Conservation (phyloP, 768 basidiomycete genomes). For the Mycena metata region DNA sequence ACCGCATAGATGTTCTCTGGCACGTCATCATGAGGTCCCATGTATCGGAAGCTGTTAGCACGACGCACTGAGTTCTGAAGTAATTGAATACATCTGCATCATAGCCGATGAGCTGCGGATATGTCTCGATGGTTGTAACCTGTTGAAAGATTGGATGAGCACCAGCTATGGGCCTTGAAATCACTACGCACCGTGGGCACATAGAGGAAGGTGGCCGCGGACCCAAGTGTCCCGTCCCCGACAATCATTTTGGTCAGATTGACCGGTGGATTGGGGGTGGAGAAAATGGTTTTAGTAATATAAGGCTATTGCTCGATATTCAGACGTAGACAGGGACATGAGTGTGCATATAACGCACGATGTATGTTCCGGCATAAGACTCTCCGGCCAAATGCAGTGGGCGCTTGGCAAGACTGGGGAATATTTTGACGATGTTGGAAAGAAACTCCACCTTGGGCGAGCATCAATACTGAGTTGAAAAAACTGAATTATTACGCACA, state of each 20-base stretch:
- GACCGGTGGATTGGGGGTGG: slow-evolving; percentile 72
- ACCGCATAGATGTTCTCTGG: slow-evolving; percentile 70
- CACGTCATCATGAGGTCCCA: background rate
- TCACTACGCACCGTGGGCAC: slow-evolving; percentile 66
- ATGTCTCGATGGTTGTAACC: slow-evolving; percentile 74
- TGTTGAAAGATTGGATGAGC: slow-evolving; percentile 38
- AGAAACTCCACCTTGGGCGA: slow-evolving; percentile 74
- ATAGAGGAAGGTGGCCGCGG: slow-evolving; percentile 61
- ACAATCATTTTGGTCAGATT: slow-evolving; percentile 77
- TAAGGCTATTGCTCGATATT: slow-evolving; percentile 58
- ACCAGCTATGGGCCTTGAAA: background rate
- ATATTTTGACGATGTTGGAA: slow-evolving; percentile 78
- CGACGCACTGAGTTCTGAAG: slow-evolving; percentile 73
- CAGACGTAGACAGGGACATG: background rate
- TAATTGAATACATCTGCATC: slow-evolving; percentile 75
- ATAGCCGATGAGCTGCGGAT: slow-evolving; percentile 82
- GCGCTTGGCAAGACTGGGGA: slow-evolving; percentile 75
- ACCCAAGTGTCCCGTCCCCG: slow-evolving; percentile 75
- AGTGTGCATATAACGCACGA: slow-evolving; percentile 52
- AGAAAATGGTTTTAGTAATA: slow-evolving; percentile 80
- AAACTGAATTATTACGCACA: slow-evolving; percentile 48
- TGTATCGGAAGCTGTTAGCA: background rate
- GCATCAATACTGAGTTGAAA: slow-evolving; percentile 17
- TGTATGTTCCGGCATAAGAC: slow-evolving; percentile 82
- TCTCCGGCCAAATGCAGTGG: slow-evolving; percentile 80